These are phyloP conservation scores for Pseudevernia furfuracea DNA, from an alignment of 495 filamentous ascomycete species.

Conservation along the genomic window DNA sequence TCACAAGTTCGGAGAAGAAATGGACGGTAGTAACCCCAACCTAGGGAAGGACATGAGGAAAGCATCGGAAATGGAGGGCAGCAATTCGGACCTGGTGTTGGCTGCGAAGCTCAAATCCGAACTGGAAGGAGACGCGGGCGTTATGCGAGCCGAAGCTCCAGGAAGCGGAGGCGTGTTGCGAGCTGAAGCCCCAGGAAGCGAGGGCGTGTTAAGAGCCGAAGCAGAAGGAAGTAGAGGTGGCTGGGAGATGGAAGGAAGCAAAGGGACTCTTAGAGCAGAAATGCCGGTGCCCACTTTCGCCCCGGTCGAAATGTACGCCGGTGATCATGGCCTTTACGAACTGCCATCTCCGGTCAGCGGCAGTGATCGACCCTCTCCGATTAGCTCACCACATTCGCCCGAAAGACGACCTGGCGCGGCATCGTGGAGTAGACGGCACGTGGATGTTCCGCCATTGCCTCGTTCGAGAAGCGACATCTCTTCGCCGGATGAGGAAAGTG, in stretches of 20 bases:
- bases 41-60: conserved; percentile 7
- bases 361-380: conserved; percentile 17
- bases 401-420: neutral
- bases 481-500: conserved; percentile 10
- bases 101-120: conserved; percentile 3
- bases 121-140: conserved; percentile 20
- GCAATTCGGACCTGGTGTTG: conserved; percentile 3
- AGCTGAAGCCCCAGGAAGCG: conserved; percentile 3
- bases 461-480: conserved; percentile 13
- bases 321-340: conserved; percentile 18
- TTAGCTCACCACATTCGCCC: conserved; percentile 3
- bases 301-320: conserved; percentile 23
- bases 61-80: conserved; percentile 22
- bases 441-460: conserved; percentile 6
- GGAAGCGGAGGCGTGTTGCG: conserved; percentile 8
- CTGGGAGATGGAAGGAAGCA: conserved; percentile 23
- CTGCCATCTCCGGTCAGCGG: conserved; percentile 8
- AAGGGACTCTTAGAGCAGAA: conserved; percentile 15
- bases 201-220: conserved; percentile 1
- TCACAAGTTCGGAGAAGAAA: conserved; percentile 18
- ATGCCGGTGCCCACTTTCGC: conserved; percentile 12
- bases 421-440: conserved; percentile 7
- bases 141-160: conserved; percentile 15
- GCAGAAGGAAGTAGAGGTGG: conserved; percentile 10
- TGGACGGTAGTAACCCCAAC: conserved; percentile 18